A percentile compares a stretch with the other conserved stretches of the same genome.
Evolutionary conservation across 768 basidiomycete genomes (phyloP).

Genomic region (Cyathus striatus): DNA sequence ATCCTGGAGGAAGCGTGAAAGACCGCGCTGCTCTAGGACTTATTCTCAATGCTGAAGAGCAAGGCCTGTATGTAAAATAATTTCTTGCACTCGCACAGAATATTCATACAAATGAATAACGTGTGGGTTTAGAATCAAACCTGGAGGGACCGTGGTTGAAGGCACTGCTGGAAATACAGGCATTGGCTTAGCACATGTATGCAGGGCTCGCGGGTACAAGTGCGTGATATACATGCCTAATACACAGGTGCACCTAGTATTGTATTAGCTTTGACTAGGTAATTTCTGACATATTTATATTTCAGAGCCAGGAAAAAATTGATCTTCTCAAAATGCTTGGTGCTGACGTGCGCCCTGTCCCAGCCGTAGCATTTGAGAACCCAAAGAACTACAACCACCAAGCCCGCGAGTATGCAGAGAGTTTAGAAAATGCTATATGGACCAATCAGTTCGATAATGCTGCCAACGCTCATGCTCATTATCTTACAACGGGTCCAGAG

Average conservation of each 20-base stretch:
- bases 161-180: conserved; percentile 99
- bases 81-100: neutral
- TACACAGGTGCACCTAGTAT: conserved; percentile 57
- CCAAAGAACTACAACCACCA: conserved; percentile 98
- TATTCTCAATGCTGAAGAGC: conserved; percentile 79
- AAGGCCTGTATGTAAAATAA: conserved; percentile 63
- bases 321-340: conserved; percentile 96
- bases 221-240: conserved; percentile 99
- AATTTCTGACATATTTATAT: neutral
- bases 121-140: conserved; percentile 51
- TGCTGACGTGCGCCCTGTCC: conserved; percentile 93
- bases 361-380: conserved; percentile 94
- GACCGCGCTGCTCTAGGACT: conserved; percentile 94
- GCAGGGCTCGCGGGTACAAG: conserved; percentile 87
- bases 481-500: conserved; percentile 89
- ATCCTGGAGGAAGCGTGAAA: conserved; percentile 97
- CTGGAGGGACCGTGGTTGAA: conserved; percentile 96
- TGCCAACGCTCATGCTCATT: conserved; percentile 87
- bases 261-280: neutral
- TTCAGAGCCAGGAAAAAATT: conserved; percentile 96
- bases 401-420: conserved; percentile 80
- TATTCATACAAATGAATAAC: neutral
- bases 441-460: conserved; percentile 98
- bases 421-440: conserved; percentile 82
- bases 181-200: conserved; percentile 93